Evolutionary conservation across 2,329 filamentous ascomycete genomes (phyloP), one percentile per base, ranked within the genome.

Genomic region (Talaromyces sp.): DNA sequence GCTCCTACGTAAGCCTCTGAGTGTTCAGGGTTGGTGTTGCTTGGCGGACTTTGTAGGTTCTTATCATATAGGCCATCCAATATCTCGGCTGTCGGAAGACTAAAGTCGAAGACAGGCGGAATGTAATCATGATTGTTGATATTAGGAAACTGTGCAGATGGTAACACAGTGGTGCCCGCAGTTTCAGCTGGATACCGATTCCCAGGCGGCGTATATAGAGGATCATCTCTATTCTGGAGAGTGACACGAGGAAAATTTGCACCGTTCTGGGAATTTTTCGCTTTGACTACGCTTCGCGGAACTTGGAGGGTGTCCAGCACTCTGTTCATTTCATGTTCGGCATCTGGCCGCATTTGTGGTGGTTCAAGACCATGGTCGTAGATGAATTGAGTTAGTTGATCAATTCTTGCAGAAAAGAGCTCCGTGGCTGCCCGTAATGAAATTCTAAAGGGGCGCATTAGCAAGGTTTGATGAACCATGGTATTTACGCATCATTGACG

Each of bases 311-410:
- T 78, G 37, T 78, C 76, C 37, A 78, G 64, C 7, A 78, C 75
- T 63, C 74, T 70, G n/a, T 75, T 77, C 68, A 78, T 76, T 1
- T 72, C 75, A 24, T 68, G 68, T 60, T 78, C 76, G 64, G 77
- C 76, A 33, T 77, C 76, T 6, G 72, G 70, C 6, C 75, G 71
- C 79, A 81, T 80, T 0, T 69, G 67, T 0, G 79, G 79, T 2
- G 76, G 74, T 35, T 77, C 71, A 3, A 81, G 70, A 3, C 77
- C 77, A 67, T 78, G 71, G 19, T 79, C 76, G 52, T 74, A 67
- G n/a, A 81, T 81, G 35, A 80, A 81, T 27, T 77, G 74, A 64
- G 69, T 73, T 19, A 78, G 68, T 64, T 78, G 76, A 63, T 78
- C 76, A 56, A 78, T 76, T 52, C 76, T 68, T 1, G 74, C 71